These are phyloP conservation scores for Coemansia sp. DNA, from an alignment of 192 early-diverging fungal genomes.

Conservation along the genomic window DNA sequence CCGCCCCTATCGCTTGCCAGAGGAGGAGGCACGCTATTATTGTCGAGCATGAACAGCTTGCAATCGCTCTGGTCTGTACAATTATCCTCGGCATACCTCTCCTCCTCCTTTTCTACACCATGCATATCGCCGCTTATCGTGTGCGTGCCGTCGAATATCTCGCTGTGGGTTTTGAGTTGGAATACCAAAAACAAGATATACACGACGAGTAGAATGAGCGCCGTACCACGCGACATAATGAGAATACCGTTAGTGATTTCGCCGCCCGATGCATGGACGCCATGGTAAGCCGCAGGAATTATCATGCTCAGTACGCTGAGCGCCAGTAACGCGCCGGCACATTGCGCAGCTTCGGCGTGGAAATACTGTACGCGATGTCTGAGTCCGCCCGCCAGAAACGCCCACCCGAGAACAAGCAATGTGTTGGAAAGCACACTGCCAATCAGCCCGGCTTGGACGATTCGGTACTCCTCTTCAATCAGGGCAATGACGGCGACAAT, in stretches of 20 bases:
- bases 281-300: conserved; percentile 71
- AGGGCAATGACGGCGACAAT: conserved; percentile 63
- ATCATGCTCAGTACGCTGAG: conserved; percentile 69
- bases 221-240: conserved; percentile 66
- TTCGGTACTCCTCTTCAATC: conserved; percentile 61
- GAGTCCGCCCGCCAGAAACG: conserved; percentile 84
- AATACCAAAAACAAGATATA: conserved; percentile 78
- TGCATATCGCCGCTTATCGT: neutral
- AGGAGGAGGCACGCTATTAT: neutral
- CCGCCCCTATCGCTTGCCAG: neutral
- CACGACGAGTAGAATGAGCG: conserved; percentile 70
- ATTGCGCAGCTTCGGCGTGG: conserved; percentile 73
- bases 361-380: conserved; percentile 67
- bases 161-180: conserved; percentile 84
- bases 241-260: conserved; percentile 59
- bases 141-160: conserved; percentile 50
- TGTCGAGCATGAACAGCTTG: neutral
- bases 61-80: neutral
- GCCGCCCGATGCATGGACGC: conserved; percentile 50
- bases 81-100: neutral
- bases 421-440: conserved; percentile 94
- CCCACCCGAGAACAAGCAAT: conserved; percentile 85
- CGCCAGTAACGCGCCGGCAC: conserved; percentile 66
- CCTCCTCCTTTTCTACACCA: conserved; percentile 3
- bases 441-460: conserved; percentile 79